These are phyloP conservation scores for Sporopachydermia quercuum DNA, from an alignment of 805 yeast species.

Conservation along the genomic window DNA sequence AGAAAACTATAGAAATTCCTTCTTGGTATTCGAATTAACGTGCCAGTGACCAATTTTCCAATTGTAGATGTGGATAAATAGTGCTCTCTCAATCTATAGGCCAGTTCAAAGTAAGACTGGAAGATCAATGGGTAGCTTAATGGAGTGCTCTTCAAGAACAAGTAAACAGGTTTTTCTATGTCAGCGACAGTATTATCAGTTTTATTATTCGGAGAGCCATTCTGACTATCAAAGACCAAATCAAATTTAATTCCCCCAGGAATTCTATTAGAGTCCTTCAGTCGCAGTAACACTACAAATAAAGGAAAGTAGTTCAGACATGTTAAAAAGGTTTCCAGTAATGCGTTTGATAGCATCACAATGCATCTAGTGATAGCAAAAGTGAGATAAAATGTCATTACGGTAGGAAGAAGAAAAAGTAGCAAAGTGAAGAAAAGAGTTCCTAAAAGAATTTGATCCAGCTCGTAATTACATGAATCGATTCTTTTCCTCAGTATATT, in stretches of 20 bases:
- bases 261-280: slow-evolving; percentile 61
- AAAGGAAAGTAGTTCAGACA: slow-evolving; percentile 73
- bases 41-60: slow-evolving; percentile 30
- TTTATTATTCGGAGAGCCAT: slow-evolving; percentile 4
- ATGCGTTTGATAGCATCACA: slow-evolving; percentile 31
- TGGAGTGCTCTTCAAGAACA: slow-evolving; percentile 28
- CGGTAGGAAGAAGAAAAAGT: slow-evolving; percentile 72
- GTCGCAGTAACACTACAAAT: slow-evolving; percentile 61
- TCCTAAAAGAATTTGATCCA: slow-evolving; percentile 80
- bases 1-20: slow-evolving; percentile 32
- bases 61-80: slow-evolving; percentile 29
- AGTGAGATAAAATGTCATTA: slow-evolving; percentile 64
- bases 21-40: slow-evolving; percentile 29
- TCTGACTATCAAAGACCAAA: slow-evolving; percentile 6
- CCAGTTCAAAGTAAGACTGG: slow-evolving; percentile 28
- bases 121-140: slow-evolving; percentile 30
- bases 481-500: slow-evolving; percentile 75
- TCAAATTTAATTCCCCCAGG: slow-evolving; percentile 41
- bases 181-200: slow-evolving; percentile 1
- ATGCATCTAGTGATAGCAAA: slow-evolving; percentile 48
- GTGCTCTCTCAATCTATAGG: slow-evolving; percentile 24
- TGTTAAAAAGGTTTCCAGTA: slow-evolving; percentile 45
- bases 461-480: slow-evolving; percentile 70
- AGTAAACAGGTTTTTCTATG: slow-evolving; percentile 5
- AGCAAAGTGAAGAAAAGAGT: slow-evolving; percentile 75